Evolutionary conservation across 192 early-diverging fungal genomes (phyloP), one percentile per base, ranked within the genome.

Genomic region (Endogone sp.): DNA sequence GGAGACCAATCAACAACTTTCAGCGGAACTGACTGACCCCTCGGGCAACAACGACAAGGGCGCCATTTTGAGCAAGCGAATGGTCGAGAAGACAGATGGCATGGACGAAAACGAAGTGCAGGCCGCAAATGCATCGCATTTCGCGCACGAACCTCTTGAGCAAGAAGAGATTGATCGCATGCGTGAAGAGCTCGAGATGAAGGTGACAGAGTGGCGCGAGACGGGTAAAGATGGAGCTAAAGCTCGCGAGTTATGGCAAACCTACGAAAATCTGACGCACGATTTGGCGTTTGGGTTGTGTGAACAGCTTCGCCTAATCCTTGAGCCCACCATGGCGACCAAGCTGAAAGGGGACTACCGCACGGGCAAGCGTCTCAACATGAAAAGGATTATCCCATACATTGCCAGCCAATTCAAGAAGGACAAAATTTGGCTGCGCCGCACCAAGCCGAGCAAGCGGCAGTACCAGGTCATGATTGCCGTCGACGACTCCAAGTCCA

Each of bases 301-400:
- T 71, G 98, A 99, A 84, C 95, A 96, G 70, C 82, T 99, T 61
- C 89, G 98, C 21, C 82, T 98, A 65, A 97, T 99, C 72, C 82
- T 99, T 69, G 95, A 98, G 73, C 98, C 98, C 0, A 98, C 98
- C 11, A 83, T 97, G 72, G 95, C 96, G 0, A 96, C 96, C 29
- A 94, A 95, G 79, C 86, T 99, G 62, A 92, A 91, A 70, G 98
- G 98, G 56, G 98, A 99, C 84, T 99, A 98, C 76, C 86, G 92
- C 49, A 98, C 95, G 30, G 98, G 98, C 64, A 99, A 99, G 79
- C 91, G 98, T 9, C 89, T 99, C 26, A 99, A 97, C 79, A 98
- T 99, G 98, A 93, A 95, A 71, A 96, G 95, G 79, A 95, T 99
- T 60, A 98, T 99, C 74, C 95, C 98, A 13, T 99, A 99, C 69